A percentile compares a stretch with the other conserved stretches of the same genome.
These are phyloP conservation scores for Crithidia brevicula DNA, from an alignment of 208 protist species.

Conservation along the genomic window DNA sequence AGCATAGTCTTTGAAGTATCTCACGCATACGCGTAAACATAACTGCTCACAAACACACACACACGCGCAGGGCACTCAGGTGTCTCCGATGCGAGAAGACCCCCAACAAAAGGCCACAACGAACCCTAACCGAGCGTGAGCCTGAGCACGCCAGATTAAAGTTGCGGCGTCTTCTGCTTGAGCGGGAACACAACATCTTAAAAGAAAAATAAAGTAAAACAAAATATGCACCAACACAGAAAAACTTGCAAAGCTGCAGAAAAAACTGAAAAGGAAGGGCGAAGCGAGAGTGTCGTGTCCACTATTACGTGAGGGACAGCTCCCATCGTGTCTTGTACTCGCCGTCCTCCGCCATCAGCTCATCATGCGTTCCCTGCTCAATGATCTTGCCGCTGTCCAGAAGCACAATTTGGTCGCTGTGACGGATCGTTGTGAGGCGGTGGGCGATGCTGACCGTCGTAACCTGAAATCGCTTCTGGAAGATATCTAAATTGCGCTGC, in stretches of 20 bases:
- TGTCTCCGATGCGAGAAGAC: no score
- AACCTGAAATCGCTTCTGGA: slow-evolving; percentile 42
- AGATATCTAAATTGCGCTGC: slow-evolving; percentile 65
- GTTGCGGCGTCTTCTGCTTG: no score
- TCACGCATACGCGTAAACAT: no score
- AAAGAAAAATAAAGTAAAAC: no score
- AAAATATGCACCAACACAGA: background rate
- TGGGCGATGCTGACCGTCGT: slow-evolving; percentile 86
- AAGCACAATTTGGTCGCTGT: slow-evolving; percentile 75
- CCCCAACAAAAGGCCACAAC: no score
- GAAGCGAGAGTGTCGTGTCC: no score
- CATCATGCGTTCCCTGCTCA: slow-evolving; percentile 74
- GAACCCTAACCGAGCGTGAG: no score
- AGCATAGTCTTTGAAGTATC: no score
- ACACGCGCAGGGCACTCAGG: no score
- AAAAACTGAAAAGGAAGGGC: background rate
- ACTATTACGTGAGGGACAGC: slow-evolving; percentile 37
- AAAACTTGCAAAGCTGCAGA: background rate
- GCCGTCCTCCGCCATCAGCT: slow-evolving; percentile 66
- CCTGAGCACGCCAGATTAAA: no score
- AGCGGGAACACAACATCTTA: no score
- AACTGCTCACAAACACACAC: no score
- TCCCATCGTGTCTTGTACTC: slow-evolving; percentile 81
- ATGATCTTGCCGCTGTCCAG: slow-evolving; percentile 79
- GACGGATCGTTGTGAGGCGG: slow-evolving; percentile 79